Base-by-base conservation (phyloP, 768 basidiomycete genomes). In the Boletus sp. region DNA sequence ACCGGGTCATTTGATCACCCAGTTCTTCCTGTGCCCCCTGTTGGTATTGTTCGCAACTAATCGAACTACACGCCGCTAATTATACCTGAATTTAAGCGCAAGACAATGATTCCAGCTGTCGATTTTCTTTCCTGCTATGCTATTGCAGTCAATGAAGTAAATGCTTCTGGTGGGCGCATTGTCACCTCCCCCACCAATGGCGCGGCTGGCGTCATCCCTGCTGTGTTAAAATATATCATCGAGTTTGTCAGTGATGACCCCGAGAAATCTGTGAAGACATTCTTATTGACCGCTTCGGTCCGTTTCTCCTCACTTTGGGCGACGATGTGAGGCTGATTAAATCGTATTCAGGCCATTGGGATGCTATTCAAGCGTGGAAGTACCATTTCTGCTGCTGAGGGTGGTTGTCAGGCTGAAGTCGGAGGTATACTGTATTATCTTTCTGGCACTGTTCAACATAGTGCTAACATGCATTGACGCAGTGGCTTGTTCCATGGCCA, bases 351-450 rank as follows among this genome's bases (percentile, higher is more conserved):
- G 88, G 88, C 94, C 9, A 74, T 96, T 50, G 93, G 95, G 15
- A 97, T 97, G 94, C 75, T 97, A 32, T 96, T 93, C 77, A 98
- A 98, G 69, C 83, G 95, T 55, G 93, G 94, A n/a, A 93, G 92
- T 57, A 96, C 95, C 2, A 97, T 98, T 47, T 91, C 89, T 44
- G 95, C 95, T 14, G 94, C 96, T 0, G 96, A 98, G 72, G 95
- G 95, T 19, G 93, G 86, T 11, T 96, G 93, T 69, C 91, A 93
- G 74, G 93, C 93, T 19, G 93, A 96, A 75, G 95, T 98, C 5
- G 95, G 95, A 69, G 88, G 88, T 88, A 65, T 30, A 74, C 63
- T 38, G 21, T 33, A 74, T 64, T 38, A 19, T 33, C 37, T 19
- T 29, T 23, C 44, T 11, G 15, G 13, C n/a, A 19, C 11, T 53